These are phyloP conservation scores for Boletus subcaerulescens DNA, from an alignment of 768 basidiomycete genomes.

Conservation along the genomic window DNA sequence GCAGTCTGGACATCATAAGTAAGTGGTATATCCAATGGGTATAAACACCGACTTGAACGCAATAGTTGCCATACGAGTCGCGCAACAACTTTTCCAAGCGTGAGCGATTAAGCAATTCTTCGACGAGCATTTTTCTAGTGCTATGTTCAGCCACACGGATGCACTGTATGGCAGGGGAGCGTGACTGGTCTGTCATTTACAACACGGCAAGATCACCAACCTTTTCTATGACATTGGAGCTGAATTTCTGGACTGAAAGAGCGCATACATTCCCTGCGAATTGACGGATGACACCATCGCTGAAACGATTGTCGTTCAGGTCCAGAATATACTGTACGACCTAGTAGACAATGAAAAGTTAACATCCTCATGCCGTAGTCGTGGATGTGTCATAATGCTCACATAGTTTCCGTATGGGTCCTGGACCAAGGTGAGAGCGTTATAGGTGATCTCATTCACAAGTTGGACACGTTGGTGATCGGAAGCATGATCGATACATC, in stretches of 20 bases:
- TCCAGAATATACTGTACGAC: constrained; percentile 98
- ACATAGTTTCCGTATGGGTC: constrained; percentile 96
- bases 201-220: constrained; percentile 33
- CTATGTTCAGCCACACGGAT: constrained; percentile 94
- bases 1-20: constrained; percentile 65
- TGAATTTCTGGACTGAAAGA: constrained; percentile 98
- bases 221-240: constrained; percentile 98
- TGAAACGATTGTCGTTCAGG: constrained; percentile 97
- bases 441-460: constrained; percentile 98
- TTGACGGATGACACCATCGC: constrained; percentile 95
- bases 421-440: constrained; percentile 95
- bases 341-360: constrained; percentile 37
- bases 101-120: constrained; percentile 91
- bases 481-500: constrained; percentile 97
- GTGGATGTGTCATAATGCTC: constrained; percentile 24
- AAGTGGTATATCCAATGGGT: constrained; percentile 1
- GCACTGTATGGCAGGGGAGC: constrained; percentile 39
- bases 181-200: background rate
- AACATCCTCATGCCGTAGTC: background rate
- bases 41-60: constrained; percentile 65
- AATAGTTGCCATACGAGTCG: constrained; percentile 96
- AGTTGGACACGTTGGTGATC: constrained; percentile 93
- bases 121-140: constrained; percentile 92
- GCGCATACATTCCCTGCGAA: constrained; percentile 98
- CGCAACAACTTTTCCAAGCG: constrained; percentile 93